Evolutionary conservation across 352 stramenopile species (phyloP), one percentile per base, ranked within the genome.

Genomic region (Phytophthora hibernalis): DNA sequence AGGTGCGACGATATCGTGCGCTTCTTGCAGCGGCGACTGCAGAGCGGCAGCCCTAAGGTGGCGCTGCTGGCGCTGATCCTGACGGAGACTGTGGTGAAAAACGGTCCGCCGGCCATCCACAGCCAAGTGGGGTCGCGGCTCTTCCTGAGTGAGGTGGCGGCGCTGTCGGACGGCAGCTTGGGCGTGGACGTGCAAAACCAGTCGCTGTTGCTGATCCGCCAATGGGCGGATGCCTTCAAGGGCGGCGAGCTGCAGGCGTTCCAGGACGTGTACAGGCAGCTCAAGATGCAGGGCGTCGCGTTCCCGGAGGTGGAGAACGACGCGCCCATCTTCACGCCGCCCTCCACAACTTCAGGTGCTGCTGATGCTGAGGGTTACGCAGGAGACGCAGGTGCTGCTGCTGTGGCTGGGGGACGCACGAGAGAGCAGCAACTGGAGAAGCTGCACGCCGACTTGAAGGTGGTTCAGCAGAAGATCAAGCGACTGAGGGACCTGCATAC

Each of bases 111-210:
- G 20, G 59, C 69, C 3, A 67, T 94, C 13, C 82, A 93, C 57
- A 53, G 68, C 30, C 80, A 82, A 58, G 65, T 94, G n/a, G 84
- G 59, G 3, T 79, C 75, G 20, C 76, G 83, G 30, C n/a, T 62
- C 12, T 96, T 95, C 59, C 65, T 96, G 37, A 76, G 82, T 30
- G 80, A 91, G 37, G 67, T 96, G 22, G 83, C 82, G 4, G 82
- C 76, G 31, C 71, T 96, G 6, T 83, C 78, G 7, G 85, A 94
- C 56, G 84, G 83, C 31, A 82, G 68, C 40, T 67, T 87, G 53
- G 83, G 83, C 43, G 80, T 87, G 55, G 85, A 93, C 54, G 88
- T 92, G 45, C 86, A 92, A 70, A 83, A 88, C 54, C 83, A 91
- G 59, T 75, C 88, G 37, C 63, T 92, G 31, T 59, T 87, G 54